phyloP scores from a whole-genome alignment of 2,329 filamentous ascomycete species.

The Aspergillus fijiensis region DNA sequence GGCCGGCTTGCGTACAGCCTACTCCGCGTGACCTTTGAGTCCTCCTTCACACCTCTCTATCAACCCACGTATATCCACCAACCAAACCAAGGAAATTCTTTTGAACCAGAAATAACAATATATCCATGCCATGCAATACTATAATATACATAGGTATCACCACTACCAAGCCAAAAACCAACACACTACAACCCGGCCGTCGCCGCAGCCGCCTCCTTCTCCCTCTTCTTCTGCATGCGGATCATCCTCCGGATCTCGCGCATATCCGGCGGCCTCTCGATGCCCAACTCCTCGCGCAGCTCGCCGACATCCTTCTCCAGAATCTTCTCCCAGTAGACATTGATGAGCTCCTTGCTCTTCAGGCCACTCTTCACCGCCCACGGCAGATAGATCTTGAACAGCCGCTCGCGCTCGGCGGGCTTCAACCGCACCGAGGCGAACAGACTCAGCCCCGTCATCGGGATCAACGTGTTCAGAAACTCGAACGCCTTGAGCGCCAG shows the following conservation, averaged over 20 bases:
- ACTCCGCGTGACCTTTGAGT: too few relatives aligned
- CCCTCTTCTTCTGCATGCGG: slow-evolving; percentile 65
- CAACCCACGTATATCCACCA: neutral
- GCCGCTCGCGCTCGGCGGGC: slow-evolving; percentile 62
- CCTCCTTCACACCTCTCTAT: neutral
- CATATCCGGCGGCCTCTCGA: slow-evolving; percentile 86
- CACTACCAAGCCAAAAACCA: neutral
- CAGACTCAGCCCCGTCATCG: slow-evolving; percentile 89
- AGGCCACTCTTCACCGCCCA: slow-evolving; percentile 88
- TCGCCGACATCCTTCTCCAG: slow-evolving; percentile 78
- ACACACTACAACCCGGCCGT: slow-evolving; percentile 3
- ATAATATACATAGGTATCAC: slow-evolving; percentile 11
- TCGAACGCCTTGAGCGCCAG: slow-evolving; percentile 97
- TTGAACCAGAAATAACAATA: neutral
- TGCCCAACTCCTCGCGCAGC: slow-evolving; percentile 71
- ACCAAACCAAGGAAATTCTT: neutral
- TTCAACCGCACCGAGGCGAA: slow-evolving; percentile 68
- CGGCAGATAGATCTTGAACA: slow-evolving; percentile 67
- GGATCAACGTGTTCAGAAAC: slow-evolving; percentile 88
- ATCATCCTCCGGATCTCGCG: slow-evolving; percentile 71
- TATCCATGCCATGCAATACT: slow-evolving; percentile 2
- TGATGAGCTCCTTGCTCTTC: slow-evolving; percentile 76
- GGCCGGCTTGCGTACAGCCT: neutral
- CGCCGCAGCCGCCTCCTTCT: slow-evolving; percentile 51
- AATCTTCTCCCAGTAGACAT: slow-evolving; percentile 97